Evolutionary conservation across 768 basidiomycete genomes (phyloP).

Genomic region (Lentinula boryana): DNA sequence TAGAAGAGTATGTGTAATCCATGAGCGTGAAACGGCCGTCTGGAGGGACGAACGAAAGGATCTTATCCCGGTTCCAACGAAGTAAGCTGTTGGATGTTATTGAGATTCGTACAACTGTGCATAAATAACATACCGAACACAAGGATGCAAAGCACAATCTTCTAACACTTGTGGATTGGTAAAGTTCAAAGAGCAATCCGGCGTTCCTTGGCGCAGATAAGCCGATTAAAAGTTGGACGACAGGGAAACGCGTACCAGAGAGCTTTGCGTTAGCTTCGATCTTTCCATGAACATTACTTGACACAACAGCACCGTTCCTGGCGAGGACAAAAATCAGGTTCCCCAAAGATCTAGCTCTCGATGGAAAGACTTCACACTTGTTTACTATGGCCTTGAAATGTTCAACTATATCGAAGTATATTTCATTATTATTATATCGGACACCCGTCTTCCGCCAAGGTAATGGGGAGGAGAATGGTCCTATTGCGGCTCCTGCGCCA

Average conservation of each 20-base stretch:
- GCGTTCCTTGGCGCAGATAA: constrained; percentile 53
- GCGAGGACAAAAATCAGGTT: not conserved
- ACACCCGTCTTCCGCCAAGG: constrained; percentile 89
- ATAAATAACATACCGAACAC: constrained; percentile 62
- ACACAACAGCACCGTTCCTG: constrained; percentile 64
- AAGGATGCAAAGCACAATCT: constrained; percentile 89
- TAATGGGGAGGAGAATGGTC: constrained; percentile 81
- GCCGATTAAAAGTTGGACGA: not conserved
- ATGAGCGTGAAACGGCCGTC: constrained; percentile 83
- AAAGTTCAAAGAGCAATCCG: constrained; percentile 79
- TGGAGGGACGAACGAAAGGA: constrained; percentile 88
- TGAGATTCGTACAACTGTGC: not conserved
- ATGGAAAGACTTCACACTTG: constrained; percentile 40
- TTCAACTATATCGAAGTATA: constrained; percentile 89
- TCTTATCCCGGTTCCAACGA: constrained; percentile 71
- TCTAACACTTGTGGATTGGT: constrained; percentile 65
- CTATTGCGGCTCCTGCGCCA: constrained; percentile 26
- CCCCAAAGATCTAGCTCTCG: not conserved
- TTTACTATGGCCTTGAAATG: constrained; percentile 74
- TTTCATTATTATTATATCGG: constrained; percentile 82
- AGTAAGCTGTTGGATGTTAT: constrained; percentile 45
- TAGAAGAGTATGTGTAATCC: constrained; percentile 69
- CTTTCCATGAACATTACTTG: constrained; percentile 66
- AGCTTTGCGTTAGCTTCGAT: constrained; percentile 74
- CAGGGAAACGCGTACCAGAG: constrained; percentile 45